phyloP scores from a whole-genome alignment of 345 rosid genomes.

The Moringa oleifera region DNA sequence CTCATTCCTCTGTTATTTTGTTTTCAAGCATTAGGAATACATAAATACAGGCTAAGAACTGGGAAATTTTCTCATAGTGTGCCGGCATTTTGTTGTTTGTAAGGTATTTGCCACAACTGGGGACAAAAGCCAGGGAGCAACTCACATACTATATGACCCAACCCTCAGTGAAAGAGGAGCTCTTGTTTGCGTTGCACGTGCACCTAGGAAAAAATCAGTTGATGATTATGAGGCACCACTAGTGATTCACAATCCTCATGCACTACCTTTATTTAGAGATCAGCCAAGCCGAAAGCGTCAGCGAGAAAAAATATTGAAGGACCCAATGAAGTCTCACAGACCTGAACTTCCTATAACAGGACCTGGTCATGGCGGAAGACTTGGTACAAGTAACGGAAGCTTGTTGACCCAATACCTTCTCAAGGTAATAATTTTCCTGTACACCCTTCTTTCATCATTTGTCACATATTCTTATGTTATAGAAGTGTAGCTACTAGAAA shows the following conservation, averaged over 20 bases:
- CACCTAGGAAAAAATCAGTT: slow-evolving; percentile 89
- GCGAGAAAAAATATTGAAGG: slow-evolving; percentile 84
- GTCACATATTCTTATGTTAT: neutral
- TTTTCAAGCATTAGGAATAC: neutral
- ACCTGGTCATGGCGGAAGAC: slow-evolving; percentile 95
- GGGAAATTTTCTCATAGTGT: slow-evolving; percentile 6
- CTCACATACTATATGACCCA: slow-evolving; percentile 83
- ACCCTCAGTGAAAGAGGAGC: slow-evolving; percentile 89
- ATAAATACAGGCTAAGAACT: slow-evolving; percentile 6
- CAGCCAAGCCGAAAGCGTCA: slow-evolving; percentile 97
- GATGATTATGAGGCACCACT: slow-evolving; percentile 86
- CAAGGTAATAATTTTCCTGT: slow-evolving; percentile 42
- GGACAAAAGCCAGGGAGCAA: slow-evolving; percentile 87
- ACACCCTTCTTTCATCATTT: slow-evolving; percentile 5
- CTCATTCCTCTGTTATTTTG: neutral
- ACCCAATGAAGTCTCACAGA: slow-evolving; percentile 84
- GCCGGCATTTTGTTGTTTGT: slow-evolving; percentile 10
- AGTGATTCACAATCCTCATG: slow-evolving; percentile 95
- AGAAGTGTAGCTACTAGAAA: neutral
- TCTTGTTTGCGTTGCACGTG: slow-evolving; percentile 92
- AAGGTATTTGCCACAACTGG: slow-evolving; percentile 89
- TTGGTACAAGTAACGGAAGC: slow-evolving; percentile 85
- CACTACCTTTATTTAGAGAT: slow-evolving; percentile 93
- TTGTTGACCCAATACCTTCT: slow-evolving; percentile 92
- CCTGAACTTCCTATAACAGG: slow-evolving; percentile 93